Conservation (phyloP, 1,284 basidiomycete genomes). For the Fomitopsis pinicola region DNA sequence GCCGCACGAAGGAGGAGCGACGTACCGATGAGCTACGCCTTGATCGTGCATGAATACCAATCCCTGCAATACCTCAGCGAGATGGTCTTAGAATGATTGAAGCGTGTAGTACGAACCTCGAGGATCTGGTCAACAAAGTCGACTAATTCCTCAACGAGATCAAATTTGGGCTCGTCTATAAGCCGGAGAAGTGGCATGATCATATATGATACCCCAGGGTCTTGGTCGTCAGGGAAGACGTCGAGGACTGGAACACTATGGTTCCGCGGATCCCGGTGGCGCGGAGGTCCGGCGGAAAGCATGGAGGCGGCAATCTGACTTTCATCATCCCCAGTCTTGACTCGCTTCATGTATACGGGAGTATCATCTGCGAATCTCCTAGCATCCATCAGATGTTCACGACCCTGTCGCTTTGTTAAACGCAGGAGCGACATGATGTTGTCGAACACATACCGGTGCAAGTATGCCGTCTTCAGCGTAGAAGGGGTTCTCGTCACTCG, state of each 20-base stretch:
- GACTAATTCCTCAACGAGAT: constrained; percentile 18
- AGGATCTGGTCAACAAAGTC: constrained; percentile 25
- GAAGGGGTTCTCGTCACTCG: constrained; percentile 2
- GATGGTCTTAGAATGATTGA: too few species aligned
- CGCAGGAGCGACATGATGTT: neutral
- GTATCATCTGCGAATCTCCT: constrained; percentile 19
- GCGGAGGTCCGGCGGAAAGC: too few species aligned
- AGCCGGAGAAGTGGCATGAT: constrained; percentile 28
- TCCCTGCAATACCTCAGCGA: constrained; percentile 11
- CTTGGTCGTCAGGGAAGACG: constrained; percentile 16
- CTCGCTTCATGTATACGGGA: constrained; percentile 24
- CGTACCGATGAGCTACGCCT: constrained; percentile 21
- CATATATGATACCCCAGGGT: constrained; percentile 15
- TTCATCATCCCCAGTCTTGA: constrained; percentile 1
- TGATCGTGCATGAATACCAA: constrained; percentile 19
- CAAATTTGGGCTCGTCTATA: constrained; percentile 20
- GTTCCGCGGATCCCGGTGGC: constrained; percentile 20
- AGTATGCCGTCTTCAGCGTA: constrained; percentile 10
- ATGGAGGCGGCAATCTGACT: too few species aligned
- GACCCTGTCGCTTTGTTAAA: neutral
- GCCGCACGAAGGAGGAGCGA: neutral
- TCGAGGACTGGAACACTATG: constrained; percentile 31
- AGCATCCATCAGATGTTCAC: constrained; percentile 23
- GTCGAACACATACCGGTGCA: neutral
- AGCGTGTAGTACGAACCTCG: constrained; percentile 14